Conservation (phyloP, 768 basidiomycete species). For the Saitozyma sp. region DNA sequence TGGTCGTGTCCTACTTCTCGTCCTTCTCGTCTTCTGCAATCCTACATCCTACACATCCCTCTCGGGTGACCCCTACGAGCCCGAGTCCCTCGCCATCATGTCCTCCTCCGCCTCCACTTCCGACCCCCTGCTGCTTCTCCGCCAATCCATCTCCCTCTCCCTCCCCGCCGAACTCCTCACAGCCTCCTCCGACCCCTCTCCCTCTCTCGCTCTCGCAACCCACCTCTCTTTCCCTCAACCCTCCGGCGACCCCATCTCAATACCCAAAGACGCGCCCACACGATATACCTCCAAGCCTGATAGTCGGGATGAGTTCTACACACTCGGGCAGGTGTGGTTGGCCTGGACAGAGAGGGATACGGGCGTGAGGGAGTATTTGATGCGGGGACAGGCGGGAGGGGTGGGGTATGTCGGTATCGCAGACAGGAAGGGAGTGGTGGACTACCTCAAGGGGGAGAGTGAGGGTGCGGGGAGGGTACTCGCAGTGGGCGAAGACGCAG, state of each 20-base stretch:
- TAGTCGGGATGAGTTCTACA: conserved; percentile 64
- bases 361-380: conserved; percentile 82
- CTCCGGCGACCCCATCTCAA: conserved; percentile 27
- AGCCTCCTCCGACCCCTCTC: conserved; percentile 36
- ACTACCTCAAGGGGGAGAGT: conserved; percentile 70
- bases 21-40: too few species aligned
- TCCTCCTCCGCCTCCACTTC: too few species aligned
- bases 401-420: conserved; percentile 79
- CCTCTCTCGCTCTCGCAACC: conserved; percentile 63
- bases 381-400: conserved; percentile 73
- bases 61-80: too few species aligned
- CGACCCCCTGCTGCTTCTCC: conserved; percentile 51
- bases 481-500: conserved; percentile 54
- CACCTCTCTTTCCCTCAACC: conserved; percentile 61
- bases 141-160: conserved; percentile 33
- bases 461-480: conserved; percentile 61
- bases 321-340: conserved; percentile 78
- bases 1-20: too few species aligned
- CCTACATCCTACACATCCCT: too few species aligned
- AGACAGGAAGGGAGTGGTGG: conserved; percentile 79
- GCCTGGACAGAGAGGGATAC: conserved; percentile 76
- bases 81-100: too few species aligned
- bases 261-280: conserved; percentile 75
- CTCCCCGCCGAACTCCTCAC: conserved; percentile 41
- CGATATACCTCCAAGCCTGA: conserved; percentile 63